Percentiles rank a stretch among this genome's conserved stretches.
phyloP scores from a whole-genome alignment of 2,329 filamentous ascomycete species.

The Stromatinia cepivora region DNA sequence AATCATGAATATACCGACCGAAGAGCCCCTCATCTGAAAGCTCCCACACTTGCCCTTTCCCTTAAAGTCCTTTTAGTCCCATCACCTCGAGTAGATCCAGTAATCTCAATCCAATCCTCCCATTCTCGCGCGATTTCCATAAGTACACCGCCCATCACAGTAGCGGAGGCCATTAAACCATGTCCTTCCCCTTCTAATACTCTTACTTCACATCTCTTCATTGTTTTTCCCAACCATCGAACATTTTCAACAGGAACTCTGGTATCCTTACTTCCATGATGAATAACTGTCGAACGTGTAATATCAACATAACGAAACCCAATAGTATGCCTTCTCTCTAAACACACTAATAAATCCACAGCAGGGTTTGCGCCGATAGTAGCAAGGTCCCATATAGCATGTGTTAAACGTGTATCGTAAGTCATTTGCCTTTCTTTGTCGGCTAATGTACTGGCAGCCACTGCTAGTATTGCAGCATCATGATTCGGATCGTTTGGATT shows the following conservation, averaged over 20 bases:
- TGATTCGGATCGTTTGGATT: conserved; percentile 38
- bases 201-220: conserved; percentile 89
- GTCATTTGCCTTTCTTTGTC: conserved; percentile 71
- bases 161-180: conserved; percentile 90
- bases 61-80: conserved; percentile 33
- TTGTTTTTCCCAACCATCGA: conserved; percentile 88
- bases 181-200: conserved; percentile 91
- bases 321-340: conserved; percentile 87
- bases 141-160: conserved; percentile 90
- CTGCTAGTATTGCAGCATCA: conserved; percentile 44
- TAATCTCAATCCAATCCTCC: conserved; percentile 78
- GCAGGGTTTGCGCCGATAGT: conserved; percentile 91
- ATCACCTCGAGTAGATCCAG: conserved; percentile 43
- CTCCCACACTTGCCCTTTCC: conserved; percentile 39
- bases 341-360: conserved; percentile 86
- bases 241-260: conserved; percentile 95
- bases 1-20: conserved; percentile 3
- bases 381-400: conserved; percentile 91
- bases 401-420: conserved; percentile 84
- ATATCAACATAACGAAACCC: conserved; percentile 98
- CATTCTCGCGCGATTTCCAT: conserved; percentile 94
- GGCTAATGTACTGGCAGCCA: conserved; percentile 60
- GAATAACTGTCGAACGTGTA: conserved; percentile 84
- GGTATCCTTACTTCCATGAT: conserved; percentile 87
- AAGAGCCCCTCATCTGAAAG: conserved; percentile 34